A percentile compares a stretch with the other conserved stretches of the same genome.
These are phyloP conservation scores for Termitomyces sp. DNA, from an alignment of 768 basidiomycete species.

Conservation along the genomic window DNA sequence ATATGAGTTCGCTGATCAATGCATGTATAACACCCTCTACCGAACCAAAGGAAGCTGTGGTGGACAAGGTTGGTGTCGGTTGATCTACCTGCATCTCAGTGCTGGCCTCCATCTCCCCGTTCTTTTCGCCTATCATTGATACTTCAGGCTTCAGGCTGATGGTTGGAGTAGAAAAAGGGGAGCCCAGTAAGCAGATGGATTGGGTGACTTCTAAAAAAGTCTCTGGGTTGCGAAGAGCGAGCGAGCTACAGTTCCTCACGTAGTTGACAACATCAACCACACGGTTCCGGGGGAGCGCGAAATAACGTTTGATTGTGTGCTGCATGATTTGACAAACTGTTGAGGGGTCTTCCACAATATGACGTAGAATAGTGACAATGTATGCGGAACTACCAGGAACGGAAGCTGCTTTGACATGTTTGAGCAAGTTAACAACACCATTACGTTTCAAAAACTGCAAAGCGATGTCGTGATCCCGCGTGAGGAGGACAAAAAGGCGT, in stretches of 20 bases:
- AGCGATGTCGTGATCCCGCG: constrained; percentile 66
- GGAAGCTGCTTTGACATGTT: constrained; percentile 58
- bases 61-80: constrained; percentile 14
- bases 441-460: constrained; percentile 64
- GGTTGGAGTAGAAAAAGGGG: constrained; percentile 59
- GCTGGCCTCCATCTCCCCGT: constrained; percentile 22
- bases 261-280: constrained; percentile 67
- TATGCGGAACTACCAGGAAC: constrained; percentile 76
- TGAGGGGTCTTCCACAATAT: constrained; percentile 76
- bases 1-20: constrained; percentile 69
- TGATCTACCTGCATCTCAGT: constrained; percentile 63
- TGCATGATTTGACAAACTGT: constrained; percentile 72
- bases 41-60: constrained; percentile 35
- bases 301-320: constrained; percentile 79
- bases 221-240: constrained; percentile 78
- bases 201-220: constrained; percentile 74
- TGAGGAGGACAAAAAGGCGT: constrained; percentile 81
- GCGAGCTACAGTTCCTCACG: constrained; percentile 71
- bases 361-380: constrained; percentile 86
- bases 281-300: constrained; percentile 67
- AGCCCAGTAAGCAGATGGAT: constrained; percentile 67
- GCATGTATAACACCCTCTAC: constrained; percentile 65
- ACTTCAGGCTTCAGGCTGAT: constrained; percentile 51
- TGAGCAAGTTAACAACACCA: constrained; percentile 64
- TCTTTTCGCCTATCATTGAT: constrained; percentile 21